Evolutionary conservation across 2,329 filamentous ascomycete species (phyloP).

Genomic region (Nigrospora oryzae): DNA sequence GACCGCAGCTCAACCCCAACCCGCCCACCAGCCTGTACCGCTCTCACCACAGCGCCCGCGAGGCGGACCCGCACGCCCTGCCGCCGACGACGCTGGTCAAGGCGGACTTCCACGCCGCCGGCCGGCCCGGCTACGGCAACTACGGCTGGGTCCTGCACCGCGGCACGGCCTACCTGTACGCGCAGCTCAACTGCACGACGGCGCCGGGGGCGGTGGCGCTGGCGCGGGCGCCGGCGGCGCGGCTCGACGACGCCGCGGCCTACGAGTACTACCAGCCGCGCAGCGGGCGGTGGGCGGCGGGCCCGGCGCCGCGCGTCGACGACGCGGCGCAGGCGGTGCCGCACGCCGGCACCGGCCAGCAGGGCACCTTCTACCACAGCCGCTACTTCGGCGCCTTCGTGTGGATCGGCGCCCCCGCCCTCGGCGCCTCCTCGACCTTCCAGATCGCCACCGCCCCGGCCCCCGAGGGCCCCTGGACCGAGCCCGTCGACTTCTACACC

Average conservation of each 20-base stretch:
- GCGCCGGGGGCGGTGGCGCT: slow-evolving; percentile 7
- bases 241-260: slow-evolving; percentile 10
- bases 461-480: slow-evolving; percentile 10
- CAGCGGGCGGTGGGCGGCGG: slow-evolving; percentile 3
- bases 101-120: slow-evolving; percentile 12
- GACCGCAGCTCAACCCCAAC: slow-evolving; percentile 8
- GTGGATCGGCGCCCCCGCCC: slow-evolving; percentile 10
- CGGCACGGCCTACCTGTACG: slow-evolving; percentile 12
- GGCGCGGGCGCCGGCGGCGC: slow-evolving; percentile 9
- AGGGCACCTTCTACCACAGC: slow-evolving; percentile 12
- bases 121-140: slow-evolving; percentile 10
- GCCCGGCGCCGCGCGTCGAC: slow-evolving; percentile 2
- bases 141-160: slow-evolving; percentile 12
- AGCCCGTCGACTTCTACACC: slow-evolving; percentile 7
- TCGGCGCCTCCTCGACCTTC: slow-evolving; percentile 6
- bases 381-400: slow-evolving; percentile 8
- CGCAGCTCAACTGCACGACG: slow-evolving; percentile 1
- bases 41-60: slow-evolving; percentile 6
- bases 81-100: slow-evolving; percentile 10
- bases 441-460: slow-evolving; percentile 10
- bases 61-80: slow-evolving; percentile 7
- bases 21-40: slow-evolving; percentile 14
- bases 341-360: slow-evolving; percentile 8
- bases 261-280: slow-evolving; percentile 11
- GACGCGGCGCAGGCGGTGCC: slow-evolving; percentile 1